Evolutionary conservation across 2,329 filamentous ascomycete genomes (phyloP).

Genomic region (Neofusicoccum cordaticola): DNA sequence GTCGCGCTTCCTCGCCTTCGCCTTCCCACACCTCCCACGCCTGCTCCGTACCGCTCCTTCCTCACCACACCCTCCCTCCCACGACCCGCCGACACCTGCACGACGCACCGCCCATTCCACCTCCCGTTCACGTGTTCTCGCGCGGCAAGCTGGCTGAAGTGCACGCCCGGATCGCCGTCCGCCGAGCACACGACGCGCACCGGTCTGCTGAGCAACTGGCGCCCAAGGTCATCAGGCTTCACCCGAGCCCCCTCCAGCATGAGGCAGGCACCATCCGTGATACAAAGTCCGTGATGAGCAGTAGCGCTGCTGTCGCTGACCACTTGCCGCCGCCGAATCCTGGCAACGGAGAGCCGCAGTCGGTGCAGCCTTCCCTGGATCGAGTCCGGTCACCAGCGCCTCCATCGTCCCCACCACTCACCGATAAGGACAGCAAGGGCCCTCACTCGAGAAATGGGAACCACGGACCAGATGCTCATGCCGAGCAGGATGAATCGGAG

Average conservation of each 20-base stretch:
- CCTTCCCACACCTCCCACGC: constrained; percentile 11
- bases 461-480: constrained; percentile 19
- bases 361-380: constrained; percentile 16
- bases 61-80: constrained; percentile 8
- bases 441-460: constrained; percentile 11
- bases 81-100: constrained; percentile 1
- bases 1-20: constrained; percentile 14
- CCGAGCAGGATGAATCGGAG: constrained; percentile 45
- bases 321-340: constrained; percentile 18
- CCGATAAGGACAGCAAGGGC: constrained; percentile 13
- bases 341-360: constrained; percentile 18
- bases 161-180: constrained; percentile 9
- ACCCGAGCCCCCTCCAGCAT: constrained; percentile 17
- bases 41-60: constrained; percentile 4
- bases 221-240: constrained; percentile 11
- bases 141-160: constrained; percentile 8
- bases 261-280: constrained; percentile 15
- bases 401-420: constrained; percentile 16
- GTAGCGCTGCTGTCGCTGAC: constrained; percentile 20
- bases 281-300: constrained; percentile 20
- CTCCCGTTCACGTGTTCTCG: neutral
- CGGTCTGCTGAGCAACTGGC: constrained; percentile 19
- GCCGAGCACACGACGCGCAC: constrained; percentile 16
- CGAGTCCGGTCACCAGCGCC: constrained; percentile 11
- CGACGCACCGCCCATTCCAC: neutral